Conservation (phyloP, 2,329 filamentous ascomycete species). For the Fusarium haematococcum region DNA sequence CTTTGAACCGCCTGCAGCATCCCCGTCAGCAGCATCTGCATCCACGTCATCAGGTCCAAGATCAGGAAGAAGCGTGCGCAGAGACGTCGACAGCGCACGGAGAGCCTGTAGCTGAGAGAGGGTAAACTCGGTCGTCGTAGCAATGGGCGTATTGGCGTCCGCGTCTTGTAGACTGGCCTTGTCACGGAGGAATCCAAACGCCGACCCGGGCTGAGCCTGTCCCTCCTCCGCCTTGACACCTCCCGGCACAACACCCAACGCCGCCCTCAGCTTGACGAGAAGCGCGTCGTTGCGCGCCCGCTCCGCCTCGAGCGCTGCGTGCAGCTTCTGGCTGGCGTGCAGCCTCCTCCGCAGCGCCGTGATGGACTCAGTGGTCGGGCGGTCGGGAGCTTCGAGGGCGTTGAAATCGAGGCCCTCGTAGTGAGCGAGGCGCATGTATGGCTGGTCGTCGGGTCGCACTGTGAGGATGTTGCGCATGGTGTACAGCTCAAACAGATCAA, state of each 20-base stretch:
- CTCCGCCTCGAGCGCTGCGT: slow-evolving; percentile 77
- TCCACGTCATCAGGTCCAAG: slow-evolving; percentile 55
- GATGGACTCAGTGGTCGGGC: slow-evolving; percentile 75
- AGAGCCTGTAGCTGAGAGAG: slow-evolving; percentile 86
- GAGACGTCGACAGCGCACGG: slow-evolving; percentile 69
- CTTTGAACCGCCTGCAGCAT: slow-evolving; percentile 53
- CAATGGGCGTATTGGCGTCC: slow-evolving; percentile 67
- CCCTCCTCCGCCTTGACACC: slow-evolving; percentile 43
- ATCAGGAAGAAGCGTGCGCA: slow-evolving; percentile 75
- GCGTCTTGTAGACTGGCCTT: slow-evolving; percentile 63
- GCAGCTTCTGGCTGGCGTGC: slow-evolving; percentile 82
- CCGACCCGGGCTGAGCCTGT: slow-evolving; percentile 21
- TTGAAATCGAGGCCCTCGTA: slow-evolving; percentile 76
- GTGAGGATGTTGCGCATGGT: slow-evolving; percentile 86
- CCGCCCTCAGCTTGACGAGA: slow-evolving; percentile 70
- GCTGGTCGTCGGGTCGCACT: slow-evolving; percentile 74
- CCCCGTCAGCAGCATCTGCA: slow-evolving; percentile 45
- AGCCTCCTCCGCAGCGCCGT: slow-evolving; percentile 78
- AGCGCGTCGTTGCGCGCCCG: slow-evolving; percentile 78
- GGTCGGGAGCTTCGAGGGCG: slow-evolving; percentile 30
- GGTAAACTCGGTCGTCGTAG: slow-evolving; percentile 81
- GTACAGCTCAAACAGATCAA: slow-evolving; percentile 90
- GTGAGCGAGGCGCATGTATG: slow-evolving; percentile 85
- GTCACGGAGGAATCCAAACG: slow-evolving; percentile 70
- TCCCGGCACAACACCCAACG: slow-evolving; percentile 50